Base-by-base conservation (phyloP, 1,284 basidiomycete species). In the Ceratobasidium sp. region DNA sequence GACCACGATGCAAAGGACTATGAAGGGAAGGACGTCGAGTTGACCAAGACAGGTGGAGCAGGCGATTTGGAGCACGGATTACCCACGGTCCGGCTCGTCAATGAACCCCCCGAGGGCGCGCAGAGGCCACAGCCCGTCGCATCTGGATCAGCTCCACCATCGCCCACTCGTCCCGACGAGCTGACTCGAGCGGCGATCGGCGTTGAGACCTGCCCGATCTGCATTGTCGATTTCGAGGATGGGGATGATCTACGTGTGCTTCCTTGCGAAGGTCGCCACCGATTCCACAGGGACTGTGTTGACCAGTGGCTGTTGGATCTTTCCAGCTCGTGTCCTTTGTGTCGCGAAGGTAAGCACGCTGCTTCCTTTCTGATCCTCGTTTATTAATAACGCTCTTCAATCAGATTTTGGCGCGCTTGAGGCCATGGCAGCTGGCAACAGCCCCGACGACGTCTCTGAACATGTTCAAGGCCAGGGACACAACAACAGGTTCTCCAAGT, bases 261-360 rank as follows among this genome's bases (percentile, higher is more conserved):
- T 68, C 94, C 94, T 0, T 97, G 94, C 78, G 91, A 93, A 76
- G 91, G 90, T 50, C 87, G 90, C 73, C 94, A 97, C 77, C 84
- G 86, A 65, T 97, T 96, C 81, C 94, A 97, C 76, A 87, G 90
- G 75, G 79, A 81, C 65, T 93, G 90, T 75, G 90, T 92, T 43
- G 91, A 93, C 75, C 91, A 88, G 40, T 94, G 94, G 94, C 80
- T 97, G 52, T 82, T 96, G 43, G 88, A 94, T 74, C 84, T 96
- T n/a, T 94, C 93, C 0, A 89, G 88, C 71, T 91, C 91, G 55
- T 97, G 94, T 78, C 94, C 94, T 1, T 84, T 97, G 47, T 97
- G 94, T 78, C 85, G 94, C 74, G 90, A 94, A 79, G 92, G 92
- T 92, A 73, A 71, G 84, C 76, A 4, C 17, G 42, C 20, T 17